Base-by-base conservation (phyloP, 2,329 filamentous ascomycete species). In the Penicillium sclerotiorum region DNA sequence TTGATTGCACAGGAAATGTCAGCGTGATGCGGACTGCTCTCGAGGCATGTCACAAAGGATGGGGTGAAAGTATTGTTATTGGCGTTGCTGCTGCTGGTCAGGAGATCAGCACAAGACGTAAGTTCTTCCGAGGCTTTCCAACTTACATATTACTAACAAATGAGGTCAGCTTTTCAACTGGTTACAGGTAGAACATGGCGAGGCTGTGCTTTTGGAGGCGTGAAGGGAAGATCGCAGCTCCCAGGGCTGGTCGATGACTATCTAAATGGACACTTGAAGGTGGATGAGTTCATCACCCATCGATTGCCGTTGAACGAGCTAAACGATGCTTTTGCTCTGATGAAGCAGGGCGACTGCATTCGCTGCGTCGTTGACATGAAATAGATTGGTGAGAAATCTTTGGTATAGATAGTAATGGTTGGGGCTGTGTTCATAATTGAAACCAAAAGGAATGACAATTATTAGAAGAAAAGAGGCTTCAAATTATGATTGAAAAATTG, bases 211-310 rank as follows among this genome's bases (percentile, higher is more conserved):
- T 99, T 99, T 67, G 94, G 94, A 61, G 94, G 94, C 64, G 92
- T 99, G 81, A 99, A 97, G 82, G 94, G 94, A 62, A 92, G 94
- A 68, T 86, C 89, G 25, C 94, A 99, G 78, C 84, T 99, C 59
- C 88, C 89, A 39, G 86, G 82, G 50, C 85, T 99, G 33, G 91
- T 99, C 18, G 78, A 85, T 60, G 93, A 97, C 75, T 99, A 99
- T 77, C 81, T 95, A 73, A 82, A 82, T 45, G 92, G 92, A 63
- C 83, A 88, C 69, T 86, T 99, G 69, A 97, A 96, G 86, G 94
- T 97, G 38, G 93, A 97, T 71, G 94, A 99, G 79, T 97, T 97
- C 80, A 97, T 99, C 77, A 99, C 94, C 27, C 94, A 99, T 79
- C 86, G 92, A 63, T 90, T 95, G 78, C 82, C 81, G 4, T 79